phyloP scores from a whole-genome alignment of 2,329 filamentous ascomycete genomes.

The Hypoxylon sp. region DNA sequence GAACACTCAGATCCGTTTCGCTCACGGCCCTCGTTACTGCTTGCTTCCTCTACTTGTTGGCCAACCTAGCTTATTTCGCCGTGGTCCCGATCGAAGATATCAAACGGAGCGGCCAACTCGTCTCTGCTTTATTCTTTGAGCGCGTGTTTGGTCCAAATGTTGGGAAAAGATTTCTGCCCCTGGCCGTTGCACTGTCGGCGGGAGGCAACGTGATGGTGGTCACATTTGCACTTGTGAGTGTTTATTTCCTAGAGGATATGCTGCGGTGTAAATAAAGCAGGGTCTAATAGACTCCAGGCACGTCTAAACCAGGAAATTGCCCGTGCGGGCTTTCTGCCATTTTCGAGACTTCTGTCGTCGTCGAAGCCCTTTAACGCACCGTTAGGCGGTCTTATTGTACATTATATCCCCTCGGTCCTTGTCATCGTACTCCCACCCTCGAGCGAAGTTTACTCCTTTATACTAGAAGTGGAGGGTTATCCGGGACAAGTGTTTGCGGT shows the following conservation, averaged over 20 bases:
- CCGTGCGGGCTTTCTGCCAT: constrained; percentile 78
- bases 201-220: constrained; percentile 82
- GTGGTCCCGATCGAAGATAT: constrained; percentile 78
- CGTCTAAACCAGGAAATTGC: constrained; percentile 81
- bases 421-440: constrained; percentile 77
- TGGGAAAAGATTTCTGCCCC: constrained; percentile 70
- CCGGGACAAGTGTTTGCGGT: constrained; percentile 73
- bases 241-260: neutral
- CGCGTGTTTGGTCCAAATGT: constrained; percentile 71
- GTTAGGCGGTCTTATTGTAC: constrained; percentile 76
- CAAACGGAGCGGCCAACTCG: constrained; percentile 74
- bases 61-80: constrained; percentile 74
- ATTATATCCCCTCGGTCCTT: constrained; percentile 77
- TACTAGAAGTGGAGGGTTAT: constrained; percentile 80
- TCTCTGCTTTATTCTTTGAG: constrained; percentile 78
- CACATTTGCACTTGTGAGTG: constrained; percentile 74
- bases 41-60: constrained; percentile 75
- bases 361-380: constrained; percentile 77
- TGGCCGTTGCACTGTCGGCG: constrained; percentile 77
- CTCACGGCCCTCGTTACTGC: constrained; percentile 72
- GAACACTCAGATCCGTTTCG: constrained; percentile 74
- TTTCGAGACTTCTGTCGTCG: constrained; percentile 71
- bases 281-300: constrained; percentile 61
- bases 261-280: neutral
- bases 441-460: constrained; percentile 78